Evolutionary conservation across 202 grass and related monocot species (phyloP).

Genomic region (Dendrocalamus latiflorus): DNA sequence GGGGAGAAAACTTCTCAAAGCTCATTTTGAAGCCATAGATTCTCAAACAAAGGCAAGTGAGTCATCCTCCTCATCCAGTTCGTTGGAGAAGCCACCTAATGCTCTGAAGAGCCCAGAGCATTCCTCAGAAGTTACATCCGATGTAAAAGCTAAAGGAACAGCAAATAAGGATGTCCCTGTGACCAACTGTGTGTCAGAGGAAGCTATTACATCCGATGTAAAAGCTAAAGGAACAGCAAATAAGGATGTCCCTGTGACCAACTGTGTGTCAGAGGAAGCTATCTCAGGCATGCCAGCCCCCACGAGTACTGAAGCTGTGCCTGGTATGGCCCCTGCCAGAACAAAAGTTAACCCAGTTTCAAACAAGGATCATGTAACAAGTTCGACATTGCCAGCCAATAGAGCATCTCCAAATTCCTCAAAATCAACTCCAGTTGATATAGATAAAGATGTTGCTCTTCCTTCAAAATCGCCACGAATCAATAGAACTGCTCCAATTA

Average conservation of each 20-base stretch:
- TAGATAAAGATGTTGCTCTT: conserved; percentile 38
- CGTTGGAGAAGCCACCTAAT: conserved; percentile 44
- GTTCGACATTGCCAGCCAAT: conserved; percentile 6
- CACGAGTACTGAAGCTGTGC: conserved; percentile 14
- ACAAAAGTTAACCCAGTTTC: conserved; percentile 28
- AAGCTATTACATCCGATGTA: conserved; percentile 29
- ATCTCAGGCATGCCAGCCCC: conserved; percentile 8
- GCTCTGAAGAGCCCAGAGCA: conserved; percentile 16
- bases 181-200: conserved; percentile 7
- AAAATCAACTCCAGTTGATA: conserved; percentile 28
- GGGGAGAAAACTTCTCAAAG: conserved; percentile 61
- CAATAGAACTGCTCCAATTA: too few relatives aligned
- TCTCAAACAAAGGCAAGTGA: conserved; percentile 33
- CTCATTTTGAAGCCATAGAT: conserved; percentile 52
- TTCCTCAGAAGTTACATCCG: conserved; percentile 23
- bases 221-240: conserved; percentile 25
- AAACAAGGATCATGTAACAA: conserved; percentile 26
- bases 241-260: conserved; percentile 27
- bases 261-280: conserved; percentile 22
- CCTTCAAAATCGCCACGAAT: conserved; percentile 42
- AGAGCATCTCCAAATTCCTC: conserved; percentile 19
- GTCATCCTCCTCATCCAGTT: conserved; percentile 52
- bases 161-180: conserved; percentile 28
- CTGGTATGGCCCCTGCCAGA: not conserved
- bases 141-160: conserved; percentile 30